A percentile compares a stretch with the other conserved stretches of the same genome.
phyloP scores from a whole-genome alignment of 306 rosid genomes.

The Clitoria ternatea region DNA sequence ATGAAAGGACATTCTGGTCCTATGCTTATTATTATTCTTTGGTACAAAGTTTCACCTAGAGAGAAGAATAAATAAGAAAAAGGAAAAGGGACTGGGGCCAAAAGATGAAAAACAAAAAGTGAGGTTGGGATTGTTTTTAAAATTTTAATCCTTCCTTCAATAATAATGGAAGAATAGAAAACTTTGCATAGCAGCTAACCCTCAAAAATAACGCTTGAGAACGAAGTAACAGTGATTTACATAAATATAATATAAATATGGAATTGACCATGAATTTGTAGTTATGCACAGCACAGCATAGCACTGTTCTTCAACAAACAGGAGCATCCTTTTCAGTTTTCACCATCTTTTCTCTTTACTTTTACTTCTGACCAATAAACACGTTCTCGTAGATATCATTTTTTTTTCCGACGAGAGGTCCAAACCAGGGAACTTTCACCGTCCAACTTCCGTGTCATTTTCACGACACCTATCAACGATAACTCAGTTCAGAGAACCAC shows the following conservation, averaged over 20 bases:
- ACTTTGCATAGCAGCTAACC: conserved; percentile 41
- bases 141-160: conserved; percentile 24
- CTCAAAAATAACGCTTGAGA: conserved; percentile 50
- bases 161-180: conserved; percentile 34
- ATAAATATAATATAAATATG: conserved; percentile 27
- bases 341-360: background rate
- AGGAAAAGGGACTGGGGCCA: conserved; percentile 18
- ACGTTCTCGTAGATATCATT: conserved; percentile 9
- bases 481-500: background rate
- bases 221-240: conserved; percentile 43
- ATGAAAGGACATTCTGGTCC: conserved; percentile 21
- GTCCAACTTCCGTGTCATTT: conserved; percentile 26
- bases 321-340: conserved; percentile 28
- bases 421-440: conserved; percentile 34
- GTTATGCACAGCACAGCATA: conserved; percentile 20
- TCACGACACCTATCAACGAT: conserved; percentile 18
- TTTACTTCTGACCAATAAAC: background rate
- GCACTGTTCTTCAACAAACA: conserved; percentile 36
- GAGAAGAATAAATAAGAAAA: background rate
- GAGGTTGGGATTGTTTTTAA: background rate
- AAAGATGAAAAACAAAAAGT: background rate
- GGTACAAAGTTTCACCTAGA: conserved; percentile 38
- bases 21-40: conserved; percentile 44
- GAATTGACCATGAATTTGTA: conserved; percentile 31
- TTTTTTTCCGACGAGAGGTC: background rate